These are phyloP conservation scores for Usnea hakonensis DNA, from an alignment of 495 filamentous ascomycete species.

Conservation along the genomic window DNA sequence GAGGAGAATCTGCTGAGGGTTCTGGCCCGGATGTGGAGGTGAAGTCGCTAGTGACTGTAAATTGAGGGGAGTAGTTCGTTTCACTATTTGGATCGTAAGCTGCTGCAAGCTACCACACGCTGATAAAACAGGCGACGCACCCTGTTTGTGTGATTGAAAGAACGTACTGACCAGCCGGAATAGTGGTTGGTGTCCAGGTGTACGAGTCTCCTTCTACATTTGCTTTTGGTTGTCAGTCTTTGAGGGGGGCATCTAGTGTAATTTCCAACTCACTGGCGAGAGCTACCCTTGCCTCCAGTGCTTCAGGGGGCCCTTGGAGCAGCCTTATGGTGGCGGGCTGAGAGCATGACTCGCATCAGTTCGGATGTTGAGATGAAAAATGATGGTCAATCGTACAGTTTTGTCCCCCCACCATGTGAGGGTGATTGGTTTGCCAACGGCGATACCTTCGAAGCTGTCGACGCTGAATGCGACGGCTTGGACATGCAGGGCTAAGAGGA, in stretches of 20 bases:
- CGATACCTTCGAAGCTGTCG: slow-evolving; percentile 15
- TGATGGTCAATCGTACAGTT: slow-evolving; percentile 11
- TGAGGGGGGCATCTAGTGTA: background rate
- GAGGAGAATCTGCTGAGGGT: background rate
- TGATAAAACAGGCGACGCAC: background rate
- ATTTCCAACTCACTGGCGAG: slow-evolving; percentile 15
- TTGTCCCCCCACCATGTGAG: slow-evolving; percentile 21
- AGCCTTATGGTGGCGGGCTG: slow-evolving; percentile 21
- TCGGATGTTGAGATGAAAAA: background rate
- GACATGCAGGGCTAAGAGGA: slow-evolving; percentile 5
- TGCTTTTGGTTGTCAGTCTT: slow-evolving; percentile 2
- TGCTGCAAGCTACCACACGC: background rate
- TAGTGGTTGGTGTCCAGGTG: slow-evolving; percentile 9
- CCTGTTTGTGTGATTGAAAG: slow-evolving; percentile 19
- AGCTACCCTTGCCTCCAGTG: slow-evolving; percentile 8
- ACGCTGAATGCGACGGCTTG: slow-evolving; percentile 19
- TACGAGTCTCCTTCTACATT: slow-evolving; percentile 6
- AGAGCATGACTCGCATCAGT: background rate
- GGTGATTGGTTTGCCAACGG: slow-evolving; percentile 12
- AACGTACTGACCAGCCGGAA: slow-evolving; percentile 10
- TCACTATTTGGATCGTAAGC: background rate
- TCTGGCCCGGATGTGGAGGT: background rate
- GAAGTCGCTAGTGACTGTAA: slow-evolving; percentile 9
- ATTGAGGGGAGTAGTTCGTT: slow-evolving; percentile 24
- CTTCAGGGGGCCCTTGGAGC: slow-evolving; percentile 6